Evolutionary conservation across 345 rosid species (phyloP).

Genomic region (Eucalyptus cladocalyx): DNA sequence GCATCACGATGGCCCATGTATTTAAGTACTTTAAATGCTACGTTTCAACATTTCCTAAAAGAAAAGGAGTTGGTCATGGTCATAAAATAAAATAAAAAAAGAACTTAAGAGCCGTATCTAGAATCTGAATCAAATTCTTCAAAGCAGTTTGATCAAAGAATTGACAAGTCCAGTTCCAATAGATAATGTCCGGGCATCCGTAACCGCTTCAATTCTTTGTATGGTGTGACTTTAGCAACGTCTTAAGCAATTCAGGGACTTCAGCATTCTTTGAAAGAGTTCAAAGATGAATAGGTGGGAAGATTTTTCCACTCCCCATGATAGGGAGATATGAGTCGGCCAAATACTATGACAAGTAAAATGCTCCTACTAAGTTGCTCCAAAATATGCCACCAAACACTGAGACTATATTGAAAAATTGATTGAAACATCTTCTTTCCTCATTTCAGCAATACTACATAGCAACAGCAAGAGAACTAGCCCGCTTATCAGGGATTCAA

Average conservation of each 20-base stretch:
- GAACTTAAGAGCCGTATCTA: background rate
- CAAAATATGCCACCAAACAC: background rate
- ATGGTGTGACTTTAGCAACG: background rate
- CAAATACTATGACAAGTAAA: background rate
- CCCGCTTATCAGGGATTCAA: conserved; percentile 79
- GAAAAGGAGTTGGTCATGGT: background rate
- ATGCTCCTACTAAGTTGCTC: background rate
- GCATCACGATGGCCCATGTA: background rate
- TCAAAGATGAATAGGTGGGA: background rate
- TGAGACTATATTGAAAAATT: background rate
- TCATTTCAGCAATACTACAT: conserved; percentile 66
- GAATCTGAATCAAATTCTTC: background rate
- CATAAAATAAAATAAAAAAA: background rate
- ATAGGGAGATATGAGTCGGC: background rate
- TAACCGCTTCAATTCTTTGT: background rate
- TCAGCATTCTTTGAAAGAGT: background rate
- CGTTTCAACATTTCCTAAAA: background rate
- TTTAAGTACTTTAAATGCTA: background rate
- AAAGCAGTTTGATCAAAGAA: background rate
- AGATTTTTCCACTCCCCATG: background rate
- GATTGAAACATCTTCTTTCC: background rate
- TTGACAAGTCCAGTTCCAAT: background rate
- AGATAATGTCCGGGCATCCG: background rate
- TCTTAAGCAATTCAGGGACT: background rate
- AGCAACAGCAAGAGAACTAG: conserved; percentile 86